Base-by-base conservation (phyloP, 2,329 filamentous ascomycete genomes). In the Sphaerulina vaccinii region DNA sequence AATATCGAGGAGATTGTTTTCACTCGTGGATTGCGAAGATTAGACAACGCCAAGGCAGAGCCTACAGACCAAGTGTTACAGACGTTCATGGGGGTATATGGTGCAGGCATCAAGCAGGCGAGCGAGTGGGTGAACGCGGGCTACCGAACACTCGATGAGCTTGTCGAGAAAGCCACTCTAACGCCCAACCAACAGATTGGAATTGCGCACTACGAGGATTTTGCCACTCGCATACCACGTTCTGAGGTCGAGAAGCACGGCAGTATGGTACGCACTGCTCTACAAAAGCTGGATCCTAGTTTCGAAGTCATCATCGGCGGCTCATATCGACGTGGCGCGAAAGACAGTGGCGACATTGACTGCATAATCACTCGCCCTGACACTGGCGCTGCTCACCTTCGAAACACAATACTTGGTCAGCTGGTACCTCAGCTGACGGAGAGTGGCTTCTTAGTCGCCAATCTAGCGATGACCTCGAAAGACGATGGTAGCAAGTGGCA, bases 1-100 rank as follows among this genome's bases (percentile, higher is more conserved):
- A 96, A 96, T 68, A 93, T 97, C 57, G 88, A 93, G 62, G 92
- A 96, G 66, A 95, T 96, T 37, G 88, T 83, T 2, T 76, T 78
- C 33, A 96, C 89, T 0, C 80, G 89, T 62, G 76, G 78, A 21
- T 79, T 96, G 1, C 80, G 80, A 36, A 80, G 86, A 32, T 77
- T 96, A 0, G 86, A 95, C 27, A 82, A 85, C 61, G 82, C 87
- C 0, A 79, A 80, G 49, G 70, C 77, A 2, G 86, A 95, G 40
- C 81, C 86, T 0, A 75, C 78, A n/a, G 83, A 90, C 57, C 71
- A 77, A 13, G 71, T 82, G 0, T 71, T 95, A 1, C 81, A 85
- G 51, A 68, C 81, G 0, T 96, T 96, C 64, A 75, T 89, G 19
- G 80, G 83, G 0, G 82, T 96, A 2, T 95, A 96, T 24, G 88